Conservation (phyloP, 805 yeast genomes). For the Cyberlindnera amylophila region DNA sequence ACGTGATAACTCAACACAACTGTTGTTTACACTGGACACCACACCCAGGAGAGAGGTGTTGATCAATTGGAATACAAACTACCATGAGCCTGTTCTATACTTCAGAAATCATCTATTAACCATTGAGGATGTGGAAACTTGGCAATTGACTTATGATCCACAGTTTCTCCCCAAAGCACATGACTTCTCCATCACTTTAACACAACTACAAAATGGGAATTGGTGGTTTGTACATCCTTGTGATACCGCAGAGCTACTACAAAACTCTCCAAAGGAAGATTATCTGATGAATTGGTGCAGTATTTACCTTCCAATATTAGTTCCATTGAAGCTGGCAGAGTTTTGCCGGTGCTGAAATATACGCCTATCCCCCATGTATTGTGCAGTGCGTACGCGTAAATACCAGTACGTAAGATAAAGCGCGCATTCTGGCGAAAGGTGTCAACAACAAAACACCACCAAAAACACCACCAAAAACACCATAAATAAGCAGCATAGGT, state of each 20-base stretch:
- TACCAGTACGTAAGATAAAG: not conserved
- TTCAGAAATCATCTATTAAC: constrained; percentile 6
- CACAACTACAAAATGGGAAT: constrained; percentile 5
- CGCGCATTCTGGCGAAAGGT: not conserved
- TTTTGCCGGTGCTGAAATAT: constrained; percentile 11
- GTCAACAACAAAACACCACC: not conserved
- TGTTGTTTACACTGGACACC: too few relatives aligned
- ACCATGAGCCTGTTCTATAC: constrained; percentile 14
- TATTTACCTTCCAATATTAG: constrained; percentile 15
- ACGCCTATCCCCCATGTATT: too few relatives aligned
- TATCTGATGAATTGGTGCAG: constrained; percentile 30
- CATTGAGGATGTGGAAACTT: not conserved
- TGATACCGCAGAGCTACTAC: constrained; percentile 30
- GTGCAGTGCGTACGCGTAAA: not conserved
- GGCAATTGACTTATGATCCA: constrained; percentile 5
- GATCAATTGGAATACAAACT: constrained; percentile 5
- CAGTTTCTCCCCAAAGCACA: not conserved
- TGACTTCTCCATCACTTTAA: constrained; percentile 10
- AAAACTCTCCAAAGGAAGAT: constrained; percentile 17
- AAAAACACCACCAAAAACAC: not conserved
- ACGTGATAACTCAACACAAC: too few relatives aligned
- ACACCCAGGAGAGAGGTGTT: constrained; percentile 1
- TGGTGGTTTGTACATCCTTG: constrained; percentile 41
- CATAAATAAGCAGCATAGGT: not conserved
- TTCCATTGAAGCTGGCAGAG: constrained; percentile 2